Percentiles rank a stretch among this genome's conserved stretches.
These are phyloP conservation scores for Limnanthes douglasii DNA, from an alignment of 345 rosid genomes.

Conservation along the genomic window DNA sequence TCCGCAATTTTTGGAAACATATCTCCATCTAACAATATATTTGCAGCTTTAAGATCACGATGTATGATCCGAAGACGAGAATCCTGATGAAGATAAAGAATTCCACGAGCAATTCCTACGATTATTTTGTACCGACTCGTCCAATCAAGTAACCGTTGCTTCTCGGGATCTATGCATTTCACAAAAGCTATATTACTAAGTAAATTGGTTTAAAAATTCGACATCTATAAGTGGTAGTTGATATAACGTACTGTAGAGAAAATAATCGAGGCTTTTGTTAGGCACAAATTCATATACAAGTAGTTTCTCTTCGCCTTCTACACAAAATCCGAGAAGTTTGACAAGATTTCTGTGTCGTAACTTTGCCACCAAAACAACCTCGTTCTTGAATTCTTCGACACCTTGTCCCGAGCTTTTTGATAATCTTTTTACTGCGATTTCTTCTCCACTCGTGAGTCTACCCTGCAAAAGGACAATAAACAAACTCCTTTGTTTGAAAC, in stretches of 20 bases:
- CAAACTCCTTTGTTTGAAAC: too few relatives aligned
- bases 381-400: constrained; percentile 32
- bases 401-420: constrained; percentile 32
- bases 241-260: constrained; percentile 21
- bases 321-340: constrained; percentile 31
- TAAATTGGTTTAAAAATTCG: not conserved
- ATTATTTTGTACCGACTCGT: constrained; percentile 29
- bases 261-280: constrained; percentile 29
- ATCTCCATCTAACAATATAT: constrained; percentile 19
- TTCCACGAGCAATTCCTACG: constrained; percentile 33
- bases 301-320: constrained; percentile 29
- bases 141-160: constrained; percentile 26
- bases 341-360: constrained; percentile 42
- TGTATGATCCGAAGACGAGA: constrained; percentile 36
- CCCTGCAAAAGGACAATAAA: constrained; percentile 11
- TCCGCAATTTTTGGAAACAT: constrained; percentile 29
- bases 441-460: constrained; percentile 12
- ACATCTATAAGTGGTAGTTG: constrained; percentile 2
- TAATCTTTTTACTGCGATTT: constrained; percentile 36
- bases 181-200: too few relatives aligned
- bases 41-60: constrained; percentile 36
- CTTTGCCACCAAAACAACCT: constrained; percentile 25
- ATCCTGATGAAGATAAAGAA: constrained; percentile 41
- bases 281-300: constrained; percentile 35
- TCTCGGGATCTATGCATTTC: constrained; percentile 15